Conservation (phyloP, 768 basidiomycete species). For the Rhodotorula paludigena region DNA sequence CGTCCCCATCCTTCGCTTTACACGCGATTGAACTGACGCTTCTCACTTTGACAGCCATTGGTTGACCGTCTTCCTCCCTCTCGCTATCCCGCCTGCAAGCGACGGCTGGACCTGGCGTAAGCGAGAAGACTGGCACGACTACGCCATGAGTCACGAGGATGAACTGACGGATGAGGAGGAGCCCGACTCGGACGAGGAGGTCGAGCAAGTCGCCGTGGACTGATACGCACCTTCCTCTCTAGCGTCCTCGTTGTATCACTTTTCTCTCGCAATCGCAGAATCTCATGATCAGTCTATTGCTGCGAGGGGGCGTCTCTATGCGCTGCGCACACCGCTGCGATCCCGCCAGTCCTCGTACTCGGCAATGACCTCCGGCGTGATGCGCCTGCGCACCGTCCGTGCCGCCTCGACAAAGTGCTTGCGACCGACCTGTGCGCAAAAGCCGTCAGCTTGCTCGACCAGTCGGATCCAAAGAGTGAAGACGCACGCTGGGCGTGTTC, state of each 20-base stretch:
- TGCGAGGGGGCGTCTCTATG: conserved; percentile 1
- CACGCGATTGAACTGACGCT: too few relatives aligned
- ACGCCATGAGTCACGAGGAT: conserved; percentile 66
- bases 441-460: not conserved
- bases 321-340: conserved; percentile 35
- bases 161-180: conserved; percentile 78
- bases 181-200: conserved; percentile 17
- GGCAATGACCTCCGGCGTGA: conserved; percentile 70
- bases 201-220: too few relatives aligned
- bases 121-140: conserved; percentile 56
- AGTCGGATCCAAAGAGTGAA: not conserved
- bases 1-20: conserved; percentile 46
- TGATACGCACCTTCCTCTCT: too few relatives aligned
- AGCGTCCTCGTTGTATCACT: not conserved
- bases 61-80: conserved; percentile 74
- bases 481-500: conserved; percentile 64
- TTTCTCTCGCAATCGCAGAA: too few relatives aligned
- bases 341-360: conserved; percentile 70
- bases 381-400: conserved; percentile 65
- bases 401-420: conserved; percentile 71
- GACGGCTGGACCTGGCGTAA: conserved; percentile 80
- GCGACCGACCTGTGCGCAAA: conserved; percentile 61
- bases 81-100: conserved; percentile 71
- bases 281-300: too few relatives aligned
- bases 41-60: conserved; percentile 57